Evolutionary conservation across 805 yeast genomes (phyloP), one percentile per base, ranked within the genome.

Genomic region (Ogataea methanolica): DNA sequence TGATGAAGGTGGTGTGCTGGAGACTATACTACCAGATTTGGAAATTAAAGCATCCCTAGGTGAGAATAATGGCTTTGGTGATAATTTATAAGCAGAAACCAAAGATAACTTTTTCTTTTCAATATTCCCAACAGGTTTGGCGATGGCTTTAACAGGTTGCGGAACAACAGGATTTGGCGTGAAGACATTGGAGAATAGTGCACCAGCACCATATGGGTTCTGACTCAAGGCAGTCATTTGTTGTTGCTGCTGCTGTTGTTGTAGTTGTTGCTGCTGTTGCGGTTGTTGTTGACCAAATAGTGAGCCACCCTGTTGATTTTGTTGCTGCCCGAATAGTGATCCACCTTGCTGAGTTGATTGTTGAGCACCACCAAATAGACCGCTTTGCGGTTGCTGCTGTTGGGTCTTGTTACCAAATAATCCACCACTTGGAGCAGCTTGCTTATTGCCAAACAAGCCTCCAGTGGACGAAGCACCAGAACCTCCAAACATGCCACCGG

Each of bases 161-260:
- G 75, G 69, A 23, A 67, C 62, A 21, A 68, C 44, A 6, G 73
- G 68, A 15, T 70, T 61, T 29, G 59, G 56, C 9, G 68, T 69
- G n/a, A 65, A 63, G 29, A 64, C 56, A 39, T 62, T 64, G 4
- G 68, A 48, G 56, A 87, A 88, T 44, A 91, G 70, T 6, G 90
- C 86, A 56, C 83, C 83, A 42, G 79, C 75, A 1, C 96, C 96
- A 61, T 88, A 91, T 39, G 97, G 96, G 61, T 85, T 79, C 49
- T 42, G 44, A 14, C 39, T 33, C 15, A n/a, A 39, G 1, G 46
- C 16, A 21, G 45, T 45, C 14, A 42, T 52, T 29, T 47, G 51
- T 9, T 23, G 26, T 35, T 42, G 39, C 14, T 35, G 40, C n/a
- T 41, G 44, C 8, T 22, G 41, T 17, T 38, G 41, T 3, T 22